Evolutionary conservation across 2,329 filamentous ascomycete species (phyloP).

Genomic region (Emydomyces testavorans): DNA sequence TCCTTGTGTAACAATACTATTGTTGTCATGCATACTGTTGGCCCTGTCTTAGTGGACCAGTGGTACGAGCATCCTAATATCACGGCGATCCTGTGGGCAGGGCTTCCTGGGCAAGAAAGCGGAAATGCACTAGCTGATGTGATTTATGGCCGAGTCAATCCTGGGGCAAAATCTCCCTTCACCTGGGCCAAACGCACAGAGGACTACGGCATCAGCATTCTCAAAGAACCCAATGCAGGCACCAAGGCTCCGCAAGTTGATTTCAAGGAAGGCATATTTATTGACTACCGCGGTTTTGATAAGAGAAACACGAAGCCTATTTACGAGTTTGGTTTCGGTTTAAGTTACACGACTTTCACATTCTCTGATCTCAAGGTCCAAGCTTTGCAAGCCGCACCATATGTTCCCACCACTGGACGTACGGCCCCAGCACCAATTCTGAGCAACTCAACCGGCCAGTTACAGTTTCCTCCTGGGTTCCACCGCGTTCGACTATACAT

Average conservation of each 20-base stretch:
- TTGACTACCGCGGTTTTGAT: constrained; percentile 44
- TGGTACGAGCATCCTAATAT: constrained; percentile 52
- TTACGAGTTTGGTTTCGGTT: constrained; percentile 50
- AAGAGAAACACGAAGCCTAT: constrained; percentile 41
- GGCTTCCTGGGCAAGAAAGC: constrained; percentile 62
- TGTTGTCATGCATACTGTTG: constrained; percentile 77
- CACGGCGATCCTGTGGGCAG: constrained; percentile 64
- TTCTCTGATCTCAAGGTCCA: constrained; percentile 46
- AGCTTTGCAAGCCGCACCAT: constrained; percentile 36
- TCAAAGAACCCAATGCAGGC: constrained; percentile 49
- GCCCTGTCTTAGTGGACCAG: constrained; percentile 63
- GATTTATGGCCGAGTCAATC: constrained; percentile 56
- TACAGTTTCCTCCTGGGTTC: constrained; percentile 46
- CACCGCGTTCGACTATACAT: constrained; percentile 45
- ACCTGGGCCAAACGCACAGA: constrained; percentile 45
- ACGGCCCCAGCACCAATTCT: constrained; percentile 44
- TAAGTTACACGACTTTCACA: constrained; percentile 49
- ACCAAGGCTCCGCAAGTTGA: constrained; percentile 45
- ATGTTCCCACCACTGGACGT: constrained; percentile 42
- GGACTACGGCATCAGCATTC: constrained; percentile 46
- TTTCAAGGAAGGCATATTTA: constrained; percentile 52
- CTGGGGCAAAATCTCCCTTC: constrained; percentile 51
- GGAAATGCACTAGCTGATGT: constrained; percentile 65
- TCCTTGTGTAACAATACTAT: constrained; percentile 75
- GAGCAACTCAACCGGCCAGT: constrained; percentile 41